Conservation (phyloP, 2,329 filamentous ascomycete species). For the Bipolaris sorokiniana region DNA sequence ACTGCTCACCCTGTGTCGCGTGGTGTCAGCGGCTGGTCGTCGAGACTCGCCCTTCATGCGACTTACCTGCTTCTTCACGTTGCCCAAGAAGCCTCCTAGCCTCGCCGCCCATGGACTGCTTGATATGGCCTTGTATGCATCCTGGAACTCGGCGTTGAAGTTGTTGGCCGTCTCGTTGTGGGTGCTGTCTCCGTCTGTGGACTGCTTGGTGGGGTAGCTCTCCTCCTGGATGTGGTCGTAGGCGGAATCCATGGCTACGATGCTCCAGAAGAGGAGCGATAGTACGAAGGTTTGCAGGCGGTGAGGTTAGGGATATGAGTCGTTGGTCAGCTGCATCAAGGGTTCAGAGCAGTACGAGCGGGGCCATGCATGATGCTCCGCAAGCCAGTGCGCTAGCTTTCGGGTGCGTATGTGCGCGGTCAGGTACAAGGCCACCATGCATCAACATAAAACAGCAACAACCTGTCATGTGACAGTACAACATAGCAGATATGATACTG, state of each 20-base stretch:
- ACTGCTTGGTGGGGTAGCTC: slow-evolving; percentile 60
- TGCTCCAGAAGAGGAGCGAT: slow-evolving; percentile 6
- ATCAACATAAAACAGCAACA: not conserved
- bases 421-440: slow-evolving; percentile 16
- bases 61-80: slow-evolving; percentile 86
- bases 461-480: not conserved
- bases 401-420: slow-evolving; percentile 15
- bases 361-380: slow-evolving; percentile 22
- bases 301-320: slow-evolving; percentile 17
- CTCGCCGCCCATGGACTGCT: slow-evolving; percentile 88
- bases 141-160: slow-evolving; percentile 87
- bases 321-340: slow-evolving; percentile 15
- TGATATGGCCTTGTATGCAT: slow-evolving; percentile 93
- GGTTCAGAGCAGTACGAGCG: slow-evolving; percentile 14
- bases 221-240: slow-evolving; percentile 97
- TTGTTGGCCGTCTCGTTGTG: slow-evolving; percentile 51
- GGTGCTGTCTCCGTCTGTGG: slow-evolving; percentile 53
- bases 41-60: not conserved
- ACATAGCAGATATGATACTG: not conserved
- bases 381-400: slow-evolving; percentile 17
- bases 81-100: slow-evolving; percentile 87
- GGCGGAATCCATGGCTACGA: slow-evolving; percentile 79
- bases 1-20: slow-evolving; percentile 72
- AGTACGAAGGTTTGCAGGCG: slow-evolving; percentile 1
- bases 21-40: slow-evolving; percentile 10